Evolutionary conservation across 2,329 filamentous ascomycete genomes (phyloP), one percentile per base, ranked within the genome.

Genomic region (Aspergillus sp.): DNA sequence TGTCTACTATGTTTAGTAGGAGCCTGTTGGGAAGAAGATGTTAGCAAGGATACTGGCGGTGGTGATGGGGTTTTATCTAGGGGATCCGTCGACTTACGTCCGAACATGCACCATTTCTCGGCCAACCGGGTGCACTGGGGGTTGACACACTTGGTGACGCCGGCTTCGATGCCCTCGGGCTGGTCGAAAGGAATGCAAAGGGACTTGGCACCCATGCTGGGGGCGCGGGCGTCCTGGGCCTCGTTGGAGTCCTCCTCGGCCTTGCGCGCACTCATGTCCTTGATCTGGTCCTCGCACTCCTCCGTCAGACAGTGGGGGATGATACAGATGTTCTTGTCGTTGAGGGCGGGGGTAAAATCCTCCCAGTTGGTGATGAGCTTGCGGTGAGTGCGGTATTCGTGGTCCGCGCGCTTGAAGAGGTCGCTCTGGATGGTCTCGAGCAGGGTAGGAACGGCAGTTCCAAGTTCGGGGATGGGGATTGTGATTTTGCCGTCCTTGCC

Each of bases 261-360:
- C 68, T 88, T 90, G 65, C 90, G 89, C 49, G 90, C 91, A 63
- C 91, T 96, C 73, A 93, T 83, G 58, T 96, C 92, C 85, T 98
- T 98, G 81, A 98, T 92, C 76, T 91, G 87, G 70, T 97, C 94
- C 79, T 97, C 94, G 73, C 94, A 98, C 74, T 90, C 87, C 61
- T 86, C 86, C 12, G 86, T 90, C 63, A 93, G 82, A 75, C 96
- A 99, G 82, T 92, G 90, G 55, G 94, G 94, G 65, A 98, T 96
- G 61, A 98, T 81, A 49, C 96, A 88, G 49, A 98, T 88, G 73
- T 98, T 96, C 85, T 96, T 96, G 73, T 85, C 82, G 77, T 99
- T 95, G 46, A 99, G 86, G 0, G 91, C 87, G 7, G 95, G 94
- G 50, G 95, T 86, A 57, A 99, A 96, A 55, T 96, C 89, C 45